A percentile compares a stretch with the other conserved stretches of the same genome.
These are phyloP conservation scores for Nicotiana obtusifolia DNA, from an alignment of 257 asterid genomes.

Conservation along the genomic window DNA sequence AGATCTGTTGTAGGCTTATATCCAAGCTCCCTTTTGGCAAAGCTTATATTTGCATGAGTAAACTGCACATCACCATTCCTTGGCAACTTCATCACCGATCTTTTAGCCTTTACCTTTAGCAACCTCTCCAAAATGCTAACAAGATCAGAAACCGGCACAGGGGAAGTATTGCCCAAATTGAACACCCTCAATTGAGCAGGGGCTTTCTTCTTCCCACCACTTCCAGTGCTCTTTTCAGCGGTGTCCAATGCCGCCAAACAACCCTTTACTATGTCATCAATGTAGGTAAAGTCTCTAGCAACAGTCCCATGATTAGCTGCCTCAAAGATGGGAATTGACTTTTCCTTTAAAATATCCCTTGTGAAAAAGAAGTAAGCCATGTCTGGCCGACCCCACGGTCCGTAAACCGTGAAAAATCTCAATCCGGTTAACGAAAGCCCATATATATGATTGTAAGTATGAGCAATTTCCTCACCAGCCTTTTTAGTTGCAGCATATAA, in stretches of 20 bases:
- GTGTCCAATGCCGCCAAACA: conserved; percentile 58
- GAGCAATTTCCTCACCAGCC: conserved; percentile 59
- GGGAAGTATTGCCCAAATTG: conserved; percentile 54
- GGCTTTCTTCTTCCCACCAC: conserved; percentile 61
- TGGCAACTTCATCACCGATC: conserved; percentile 50
- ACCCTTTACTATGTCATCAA: conserved; percentile 61
- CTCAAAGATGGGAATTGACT: conserved; percentile 51
- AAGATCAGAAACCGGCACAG: conserved; percentile 56
- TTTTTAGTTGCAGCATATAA: conserved; percentile 60
- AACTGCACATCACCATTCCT: conserved; percentile 63
- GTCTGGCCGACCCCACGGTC: conserved; percentile 71
- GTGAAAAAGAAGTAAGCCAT: conserved; percentile 64
- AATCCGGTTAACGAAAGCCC: conserved; percentile 58
- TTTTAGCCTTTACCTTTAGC: conserved; percentile 53
- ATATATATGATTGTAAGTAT: conserved; percentile 52
- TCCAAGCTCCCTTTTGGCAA: conserved; percentile 48
- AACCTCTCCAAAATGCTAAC: conserved; percentile 56
- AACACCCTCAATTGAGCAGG: conserved; percentile 48
- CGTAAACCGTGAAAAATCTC: conserved; percentile 61
- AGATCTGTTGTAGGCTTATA: conserved; percentile 54
- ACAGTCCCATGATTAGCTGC: conserved; percentile 53
- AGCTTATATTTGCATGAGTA: conserved; percentile 60
- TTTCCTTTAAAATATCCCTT: conserved; percentile 49
- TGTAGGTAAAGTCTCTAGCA: conserved; percentile 59
- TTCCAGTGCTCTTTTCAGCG: conserved; percentile 55